Evolutionary conservation across 768 basidiomycete species (phyloP).

Genomic region (Suillus lakei): DNA sequence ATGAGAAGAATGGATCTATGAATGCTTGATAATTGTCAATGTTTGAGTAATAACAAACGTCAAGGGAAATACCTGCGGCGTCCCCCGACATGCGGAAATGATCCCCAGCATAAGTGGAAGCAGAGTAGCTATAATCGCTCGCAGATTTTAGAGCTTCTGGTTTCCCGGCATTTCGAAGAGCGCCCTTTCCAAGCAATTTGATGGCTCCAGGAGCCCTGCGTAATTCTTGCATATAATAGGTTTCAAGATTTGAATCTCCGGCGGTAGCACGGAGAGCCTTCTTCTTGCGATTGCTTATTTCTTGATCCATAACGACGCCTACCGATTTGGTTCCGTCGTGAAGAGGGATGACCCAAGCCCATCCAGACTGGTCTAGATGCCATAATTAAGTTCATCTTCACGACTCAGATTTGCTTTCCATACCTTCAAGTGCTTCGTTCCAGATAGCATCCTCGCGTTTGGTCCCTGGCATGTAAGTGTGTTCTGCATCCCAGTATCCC

Average conservation of each 20-base stretch:
- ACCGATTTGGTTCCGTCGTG: slow-evolving; percentile 51
- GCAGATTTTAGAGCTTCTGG: slow-evolving; percentile 14
- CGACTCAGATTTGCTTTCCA: neutral
- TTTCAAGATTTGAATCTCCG: too few species aligned
- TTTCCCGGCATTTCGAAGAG: slow-evolving; percentile 13
- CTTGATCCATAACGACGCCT: too few species aligned
- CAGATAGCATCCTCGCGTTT: slow-evolving; percentile 39
- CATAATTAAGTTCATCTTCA: neutral
- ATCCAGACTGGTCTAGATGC: slow-evolving; percentile 56
- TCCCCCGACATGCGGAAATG: too few species aligned
- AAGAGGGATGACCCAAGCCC: slow-evolving; percentile 63
- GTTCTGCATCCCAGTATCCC: too few species aligned
- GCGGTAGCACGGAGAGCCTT: too few species aligned
- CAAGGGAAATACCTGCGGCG: too few species aligned
- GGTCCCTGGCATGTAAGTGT: too few species aligned
- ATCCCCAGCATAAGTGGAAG: too few species aligned
- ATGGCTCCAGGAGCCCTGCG: slow-evolving; percentile 4
- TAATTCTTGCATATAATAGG: too few species aligned
- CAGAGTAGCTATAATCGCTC: slow-evolving; percentile 63
- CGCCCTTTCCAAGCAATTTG: slow-evolving; percentile 7
- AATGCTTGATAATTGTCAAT: slow-evolving; percentile 44
- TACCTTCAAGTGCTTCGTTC: slow-evolving; percentile 39
- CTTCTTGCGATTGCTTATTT: too few species aligned
- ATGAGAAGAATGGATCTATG: slow-evolving; percentile 70
- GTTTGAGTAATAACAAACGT: too few species aligned